phyloP scores from a whole-genome alignment of 345 rosid species.

The Murraya koenigii region DNA sequence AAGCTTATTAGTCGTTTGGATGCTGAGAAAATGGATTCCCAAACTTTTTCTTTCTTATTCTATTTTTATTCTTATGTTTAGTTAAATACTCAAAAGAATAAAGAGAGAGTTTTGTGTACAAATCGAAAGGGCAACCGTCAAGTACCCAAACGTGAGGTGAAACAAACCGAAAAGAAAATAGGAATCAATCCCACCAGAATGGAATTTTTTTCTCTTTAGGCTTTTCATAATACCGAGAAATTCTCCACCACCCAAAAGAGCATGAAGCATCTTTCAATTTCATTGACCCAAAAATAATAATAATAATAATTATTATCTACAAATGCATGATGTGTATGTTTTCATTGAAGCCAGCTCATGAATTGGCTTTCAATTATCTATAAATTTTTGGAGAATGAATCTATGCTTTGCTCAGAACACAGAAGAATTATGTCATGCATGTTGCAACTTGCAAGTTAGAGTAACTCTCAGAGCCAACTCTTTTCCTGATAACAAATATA shows the following conservation, averaged over 20 bases:
- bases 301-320: background rate
- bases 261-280: constrained; percentile 5
- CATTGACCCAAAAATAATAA: background rate
- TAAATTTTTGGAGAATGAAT: background rate
- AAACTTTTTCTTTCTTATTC: background rate
- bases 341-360: background rate
- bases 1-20: constrained; percentile 17
- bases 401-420: background rate
- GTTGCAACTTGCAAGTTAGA: background rate
- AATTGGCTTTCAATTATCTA: background rate
- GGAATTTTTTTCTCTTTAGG: constrained; percentile 23
- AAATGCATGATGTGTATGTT: background rate
- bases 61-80: background rate
- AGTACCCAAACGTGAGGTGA: constrained; percentile 20
- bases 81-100: background rate
- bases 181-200: constrained; percentile 31
- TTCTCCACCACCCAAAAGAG: constrained; percentile 19
- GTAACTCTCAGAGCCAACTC: background rate
- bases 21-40: constrained; percentile 21
- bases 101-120: constrained; percentile 1
- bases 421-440: background rate
- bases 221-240: constrained; percentile 32
- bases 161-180: constrained; percentile 12
- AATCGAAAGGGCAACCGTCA: constrained; percentile 12
- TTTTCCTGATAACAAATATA: background rate